Percentiles rank a stretch among this genome's conserved stretches.
phyloP scores from a whole-genome alignment of 495 filamentous ascomycete species.

The Xylaria scruposa region DNA sequence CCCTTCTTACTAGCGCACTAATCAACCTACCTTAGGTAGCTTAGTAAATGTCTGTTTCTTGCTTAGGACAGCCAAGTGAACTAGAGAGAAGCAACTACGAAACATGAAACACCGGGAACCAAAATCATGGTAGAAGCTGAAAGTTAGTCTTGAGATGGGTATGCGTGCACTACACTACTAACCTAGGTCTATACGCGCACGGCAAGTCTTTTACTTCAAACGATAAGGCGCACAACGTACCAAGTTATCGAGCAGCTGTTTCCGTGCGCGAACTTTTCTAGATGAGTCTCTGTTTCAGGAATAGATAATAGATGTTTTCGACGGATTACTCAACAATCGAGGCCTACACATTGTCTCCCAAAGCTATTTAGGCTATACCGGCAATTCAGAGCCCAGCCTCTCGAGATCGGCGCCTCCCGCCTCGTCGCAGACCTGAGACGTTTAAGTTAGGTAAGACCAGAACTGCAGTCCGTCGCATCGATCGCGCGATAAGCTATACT shows the following conservation, averaged over 20 bases:
- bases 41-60: neutral
- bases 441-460: neutral
- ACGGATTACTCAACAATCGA: neutral
- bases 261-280: neutral
- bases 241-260: neutral
- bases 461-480: neutral
- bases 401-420: neutral
- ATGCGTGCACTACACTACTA: neutral
- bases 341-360: neutral
- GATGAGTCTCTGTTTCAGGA: neutral
- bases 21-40: neutral
- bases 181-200: neutral
- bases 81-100: neutral
- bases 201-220: neutral
- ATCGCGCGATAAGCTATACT: neutral
- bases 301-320: too few species aligned
- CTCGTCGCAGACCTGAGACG: neutral
- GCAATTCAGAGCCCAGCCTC: neutral
- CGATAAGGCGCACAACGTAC: neutral
- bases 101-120: slow-evolving; percentile 1
- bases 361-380: slow-evolving; percentile 1
- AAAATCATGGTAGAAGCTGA: slow-evolving; percentile 10
- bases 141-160: neutral
- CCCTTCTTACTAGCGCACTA: neutral
- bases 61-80: neutral